Base-by-base conservation (phyloP, 192 early-diverging fungal species). In the Blastocladiella britannica region DNA sequence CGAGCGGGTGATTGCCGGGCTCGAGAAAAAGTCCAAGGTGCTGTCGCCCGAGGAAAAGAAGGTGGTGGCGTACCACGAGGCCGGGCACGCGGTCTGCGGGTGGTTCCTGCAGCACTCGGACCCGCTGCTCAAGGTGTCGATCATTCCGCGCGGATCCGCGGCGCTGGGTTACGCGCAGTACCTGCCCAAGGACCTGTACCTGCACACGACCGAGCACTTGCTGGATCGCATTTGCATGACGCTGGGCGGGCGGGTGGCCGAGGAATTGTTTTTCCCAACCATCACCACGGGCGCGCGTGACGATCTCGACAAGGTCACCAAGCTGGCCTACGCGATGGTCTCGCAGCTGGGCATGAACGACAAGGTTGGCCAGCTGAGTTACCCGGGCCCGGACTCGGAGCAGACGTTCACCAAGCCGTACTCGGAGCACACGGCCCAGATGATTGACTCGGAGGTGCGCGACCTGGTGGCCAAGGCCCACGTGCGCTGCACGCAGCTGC, bases 161-260 rank as follows among this genome's bases (percentile, higher is more conserved):
- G 95, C 95, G 15, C 80, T 98, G 18, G 95, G 95, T 18, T 98
- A 98, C 74, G 95, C 95, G 51, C 95, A 98, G 73, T 98, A 96
- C 68, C 67, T 98, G 62, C 94, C 94, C 60, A 89, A 93, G 69
- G 94, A 98, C 63, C 83, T 92, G 72, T 90, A 91, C 63, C 67
- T 98, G 63, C 89, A 96, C 64, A 93, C 91, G 24, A 89, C 83
- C 4, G 79, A 78, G 28, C 88, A 94, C 64, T 74, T 98, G 60
- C 67, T 84, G 57, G 94, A 98, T 75, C 77, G 84, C 60, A 86
- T 87, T 82, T 87, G 84, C 63, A 89, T 89, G 87, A 82, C 86
- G 25, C 73, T 89, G 27, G 87, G 84, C 51, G 87, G 87, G 0
- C 82, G 85, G 43, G 85, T 82, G 12, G 56, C 89, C 4, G 94